Conservation (phyloP, 2,329 filamentous ascomycete species). For the Aspergillus ibericus region DNA sequence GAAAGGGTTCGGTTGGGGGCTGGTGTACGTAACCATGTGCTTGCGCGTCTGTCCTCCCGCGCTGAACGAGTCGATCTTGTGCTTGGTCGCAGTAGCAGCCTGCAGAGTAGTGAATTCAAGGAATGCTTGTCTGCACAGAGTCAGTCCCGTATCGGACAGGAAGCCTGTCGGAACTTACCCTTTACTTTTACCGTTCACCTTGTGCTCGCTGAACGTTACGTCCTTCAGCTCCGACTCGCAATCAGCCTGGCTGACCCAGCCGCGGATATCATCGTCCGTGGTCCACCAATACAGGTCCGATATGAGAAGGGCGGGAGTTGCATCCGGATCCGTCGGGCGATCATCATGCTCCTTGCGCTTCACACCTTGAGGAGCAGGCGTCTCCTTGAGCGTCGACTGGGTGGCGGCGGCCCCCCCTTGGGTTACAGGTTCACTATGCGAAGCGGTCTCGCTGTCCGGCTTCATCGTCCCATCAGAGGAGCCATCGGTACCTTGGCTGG, state of each 20-base stretch:
- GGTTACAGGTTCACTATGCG: slow-evolving; percentile 28
- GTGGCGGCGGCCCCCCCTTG: slow-evolving; percentile 20
- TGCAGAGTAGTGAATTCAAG: slow-evolving; percentile 81
- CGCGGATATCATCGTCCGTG: slow-evolving; percentile 89
- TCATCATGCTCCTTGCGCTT: slow-evolving; percentile 64
- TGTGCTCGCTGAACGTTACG: slow-evolving; percentile 96
- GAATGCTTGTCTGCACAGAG: slow-evolving; percentile 65
- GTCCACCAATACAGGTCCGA: slow-evolving; percentile 97
- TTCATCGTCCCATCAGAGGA: slow-evolving; percentile 22
- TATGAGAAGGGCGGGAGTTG: slow-evolving; percentile 73
- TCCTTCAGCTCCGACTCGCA: slow-evolving; percentile 86
- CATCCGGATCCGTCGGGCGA: slow-evolving; percentile 58
- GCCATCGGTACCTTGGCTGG: slow-evolving; percentile 15
- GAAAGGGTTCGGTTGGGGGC: slow-evolving; percentile 80
- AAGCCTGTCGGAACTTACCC: slow-evolving; percentile 60
- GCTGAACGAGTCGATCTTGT: slow-evolving; percentile 69
- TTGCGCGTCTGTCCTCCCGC: slow-evolving; percentile 62
- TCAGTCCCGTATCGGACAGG: not conserved
- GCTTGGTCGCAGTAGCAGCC: slow-evolving; percentile 82
- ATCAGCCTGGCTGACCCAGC: slow-evolving; percentile 76
- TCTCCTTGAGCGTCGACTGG: slow-evolving; percentile 22
- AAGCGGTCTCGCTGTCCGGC: slow-evolving; percentile 25
- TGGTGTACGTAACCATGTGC: slow-evolving; percentile 71
- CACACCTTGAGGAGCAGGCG: slow-evolving; percentile 50
- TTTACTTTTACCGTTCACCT: slow-evolving; percentile 98